phyloP scores from a whole-genome alignment of 2,329 filamentous ascomycete genomes.

The Talaromyces rugulosus region DNA sequence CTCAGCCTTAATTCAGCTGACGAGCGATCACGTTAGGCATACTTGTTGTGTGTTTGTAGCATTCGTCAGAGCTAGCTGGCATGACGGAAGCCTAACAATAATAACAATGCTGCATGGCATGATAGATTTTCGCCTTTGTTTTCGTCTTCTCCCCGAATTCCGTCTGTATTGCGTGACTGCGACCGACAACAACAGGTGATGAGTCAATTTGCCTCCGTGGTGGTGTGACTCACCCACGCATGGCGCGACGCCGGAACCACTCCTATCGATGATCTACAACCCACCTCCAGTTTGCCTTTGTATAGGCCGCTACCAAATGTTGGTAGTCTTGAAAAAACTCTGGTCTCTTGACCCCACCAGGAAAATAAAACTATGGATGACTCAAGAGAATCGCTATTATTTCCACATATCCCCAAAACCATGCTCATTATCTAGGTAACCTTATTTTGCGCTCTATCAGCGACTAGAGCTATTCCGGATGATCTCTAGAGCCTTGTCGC shows the following conservation, averaged over 20 bases:
- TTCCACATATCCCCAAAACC: not conserved
- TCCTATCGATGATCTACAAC: not conserved
- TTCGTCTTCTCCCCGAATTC: not conserved
- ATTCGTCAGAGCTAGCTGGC: not conserved
- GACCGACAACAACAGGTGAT: not conserved
- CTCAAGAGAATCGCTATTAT: not conserved
- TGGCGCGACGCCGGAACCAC: not conserved
- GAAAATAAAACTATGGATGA: not conserved
- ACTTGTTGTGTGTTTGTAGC: not conserved
- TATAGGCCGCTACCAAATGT: not conserved
- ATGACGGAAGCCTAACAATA: not conserved
- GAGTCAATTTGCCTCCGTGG: not conserved
- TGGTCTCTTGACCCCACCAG: not conserved
- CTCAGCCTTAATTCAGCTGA: not conserved
- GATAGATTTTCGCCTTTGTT: not conserved
- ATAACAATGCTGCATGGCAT: not conserved
- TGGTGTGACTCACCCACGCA: not conserved
- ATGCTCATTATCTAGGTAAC: not conserved
- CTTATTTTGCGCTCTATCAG: not conserved
- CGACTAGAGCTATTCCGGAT: slow-evolving; percentile 23
- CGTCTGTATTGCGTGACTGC: not conserved
- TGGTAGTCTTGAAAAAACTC: not conserved
- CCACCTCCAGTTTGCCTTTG: not conserved
- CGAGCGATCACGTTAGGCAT: not conserved
- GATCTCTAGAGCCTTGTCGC: slow-evolving; percentile 48